Conservation (phyloP, 345 rosid genomes). For the Geranium brycei region DNA sequence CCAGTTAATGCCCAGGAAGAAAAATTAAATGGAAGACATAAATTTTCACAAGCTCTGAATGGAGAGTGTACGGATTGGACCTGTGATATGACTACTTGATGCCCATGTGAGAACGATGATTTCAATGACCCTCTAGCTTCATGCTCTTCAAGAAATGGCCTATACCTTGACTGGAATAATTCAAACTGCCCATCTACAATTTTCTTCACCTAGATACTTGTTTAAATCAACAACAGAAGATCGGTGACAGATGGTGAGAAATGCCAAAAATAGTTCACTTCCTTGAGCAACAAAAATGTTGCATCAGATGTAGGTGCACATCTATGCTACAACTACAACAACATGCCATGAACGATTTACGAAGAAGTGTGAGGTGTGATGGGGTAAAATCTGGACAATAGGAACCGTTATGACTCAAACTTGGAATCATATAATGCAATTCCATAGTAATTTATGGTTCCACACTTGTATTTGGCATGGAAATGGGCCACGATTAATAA, state of each 20-base stretch:
- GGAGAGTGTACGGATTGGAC: conserved; percentile 15
- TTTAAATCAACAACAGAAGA: neutral
- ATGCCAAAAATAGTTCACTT: neutral
- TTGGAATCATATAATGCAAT: conserved; percentile 1
- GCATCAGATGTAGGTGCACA: too few species aligned
- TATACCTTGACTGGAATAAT: conserved; percentile 65
- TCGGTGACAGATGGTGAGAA: conserved; percentile 2
- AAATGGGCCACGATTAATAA: neutral
- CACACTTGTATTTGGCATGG: neutral
- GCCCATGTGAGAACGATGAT: conserved; percentile 30
- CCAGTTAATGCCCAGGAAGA: neutral
- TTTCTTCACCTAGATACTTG: conserved; percentile 45
- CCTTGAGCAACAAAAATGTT: neutral
- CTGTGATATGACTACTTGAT: conserved; percentile 39
- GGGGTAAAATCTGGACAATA: neutral
- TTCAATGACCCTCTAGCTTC: conserved; percentile 48
- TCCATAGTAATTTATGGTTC: neutral
- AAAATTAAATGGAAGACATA: conserved; percentile 5
- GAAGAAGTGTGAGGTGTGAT: neutral
- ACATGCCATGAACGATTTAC: neutral
- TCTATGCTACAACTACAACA: neutral
- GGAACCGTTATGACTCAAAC: neutral
- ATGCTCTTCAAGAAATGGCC: conserved; percentile 55
- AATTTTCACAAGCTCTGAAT: neutral
- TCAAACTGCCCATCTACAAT: conserved; percentile 77